Base-by-base conservation (phyloP, 2,329 filamentous ascomycete genomes). In the Aspergillus flavus region DNA sequence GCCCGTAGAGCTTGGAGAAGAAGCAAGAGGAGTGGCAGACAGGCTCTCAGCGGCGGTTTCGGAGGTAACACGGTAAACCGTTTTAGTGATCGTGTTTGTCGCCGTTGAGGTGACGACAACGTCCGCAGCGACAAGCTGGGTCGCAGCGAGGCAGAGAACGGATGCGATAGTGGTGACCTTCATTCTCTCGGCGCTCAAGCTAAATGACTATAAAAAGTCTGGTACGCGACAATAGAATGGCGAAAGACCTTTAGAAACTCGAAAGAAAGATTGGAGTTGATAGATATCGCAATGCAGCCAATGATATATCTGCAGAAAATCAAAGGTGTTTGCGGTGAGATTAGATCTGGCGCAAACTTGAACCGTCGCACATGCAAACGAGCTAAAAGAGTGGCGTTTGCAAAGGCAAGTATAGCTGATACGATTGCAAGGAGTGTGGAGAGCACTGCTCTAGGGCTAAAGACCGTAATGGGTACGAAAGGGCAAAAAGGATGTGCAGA, bases 21-120 rank as follows among this genome's bases (percentile, higher is more conserved):
- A 63, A 41, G 62, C 67, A 57, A 68, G 58, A 9, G 64, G 50
- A 12, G 66, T 59, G 43, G 58, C 66, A 36, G 66, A 56, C 30
- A 60, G 69, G 21, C 67, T 66, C 19, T 74, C 68, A 2, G 75
- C 68, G 41, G 75, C 74, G 16, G 39, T 41, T 58, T 74, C 71
- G 14, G 80, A 78, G 21, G 84, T 80, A 50, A 81, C 79, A 19
- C 81, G 80, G 4, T 78, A 57, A 21, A 80, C 67, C 28, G 81
- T 81, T 66, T 82, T 82, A 65, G 79, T 78, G 54, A 76, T 74
- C 23, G 76, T 79, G 28, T 77, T 70, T 46, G 73, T 73, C 26
- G 72, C 65, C 57, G 74, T 75, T 55, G 68, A 70, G 30, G 63
- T 70, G 34, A 69, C 64, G 39, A 68, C 63, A 36, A 70, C 70